Conservation (phyloP, 257 asterid genomes). For the Nicotiana noctiflora region DNA sequence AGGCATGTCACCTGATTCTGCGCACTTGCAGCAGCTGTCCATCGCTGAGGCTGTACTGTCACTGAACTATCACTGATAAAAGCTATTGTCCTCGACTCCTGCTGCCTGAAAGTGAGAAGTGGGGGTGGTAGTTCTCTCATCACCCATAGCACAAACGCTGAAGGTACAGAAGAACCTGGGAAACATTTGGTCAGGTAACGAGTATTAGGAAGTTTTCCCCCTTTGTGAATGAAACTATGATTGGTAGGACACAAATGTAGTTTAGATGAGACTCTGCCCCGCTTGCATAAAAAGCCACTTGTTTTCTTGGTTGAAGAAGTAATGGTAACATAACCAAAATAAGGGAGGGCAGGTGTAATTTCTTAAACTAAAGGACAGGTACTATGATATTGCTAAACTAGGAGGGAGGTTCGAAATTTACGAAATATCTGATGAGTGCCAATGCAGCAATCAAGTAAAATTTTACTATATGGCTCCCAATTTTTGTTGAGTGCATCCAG, state of each 20-base stretch:
- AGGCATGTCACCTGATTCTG: conserved; percentile 63
- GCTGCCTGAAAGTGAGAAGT: conserved; percentile 28
- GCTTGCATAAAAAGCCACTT: neutral
- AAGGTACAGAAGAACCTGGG: conserved; percentile 88
- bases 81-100: conserved; percentile 58
- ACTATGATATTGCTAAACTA: neutral
- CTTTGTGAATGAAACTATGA: neutral
- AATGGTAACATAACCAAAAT: neutral
- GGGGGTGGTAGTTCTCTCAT: conserved; percentile 92
- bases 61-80: conserved; percentile 54
- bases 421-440: neutral
- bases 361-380: neutral
- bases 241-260: neutral
- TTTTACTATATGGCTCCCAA: neutral
- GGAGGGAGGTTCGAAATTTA: neutral
- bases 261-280: neutral
- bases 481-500: neutral
- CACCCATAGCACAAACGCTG: conserved; percentile 69
- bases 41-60: conserved; percentile 43
- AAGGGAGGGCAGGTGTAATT: neutral
- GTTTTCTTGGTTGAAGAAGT: neutral
- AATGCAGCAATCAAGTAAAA: neutral
- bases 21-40: conserved; percentile 53
- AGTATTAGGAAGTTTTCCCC: neutral
- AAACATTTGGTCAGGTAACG: neutral